Evolutionary conservation across 2,329 filamentous ascomycete genomes (phyloP), one percentile per base, ranked within the genome.

Genomic region (Penicillium brevicompactum): DNA sequence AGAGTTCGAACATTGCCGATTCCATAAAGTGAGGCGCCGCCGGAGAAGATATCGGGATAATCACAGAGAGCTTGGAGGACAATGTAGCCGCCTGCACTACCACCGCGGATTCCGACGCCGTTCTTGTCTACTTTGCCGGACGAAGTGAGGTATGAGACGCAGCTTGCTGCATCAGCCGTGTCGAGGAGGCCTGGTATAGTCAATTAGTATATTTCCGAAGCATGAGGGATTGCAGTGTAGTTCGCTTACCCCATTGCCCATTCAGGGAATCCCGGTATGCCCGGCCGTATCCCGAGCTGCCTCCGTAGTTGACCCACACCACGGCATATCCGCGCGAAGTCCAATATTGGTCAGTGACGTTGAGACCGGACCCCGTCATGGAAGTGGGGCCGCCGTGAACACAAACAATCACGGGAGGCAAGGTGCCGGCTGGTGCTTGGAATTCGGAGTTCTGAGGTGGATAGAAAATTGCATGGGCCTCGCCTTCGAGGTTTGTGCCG

Each of bases 241-340:
- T 27, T 10, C 16, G 4, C 3, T 79, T 55, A 14, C 82, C 82
- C 80, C 79, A 83, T 34, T 74, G 69, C 0, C 74, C 73, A 57
- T 80, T 78, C 0, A 84, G 68, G 2, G 72, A 66, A 22, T 80
- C 73, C 0, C 80, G 75, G 59, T 82, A 84, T 4, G 70, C 67
- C 7, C 76, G 70, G 0, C 81, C 80, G 61, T 82, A 79, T 4
- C 77, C 80, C 0, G 74, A 77, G 1, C 78, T 81, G n/a, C 81
- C 82, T 2, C 72, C 74, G 60, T 83, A 81, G 63, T 84, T 83
- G 22, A 83, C 67, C 14, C 71, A 69, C 9, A 80, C 73, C 49
- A 76, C 76, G 2, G 80, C 80, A 56, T 79, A 84, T 3, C 81
- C 82, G 21, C 82, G 70, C 6, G 80, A 78, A 0, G 80, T 83